These are phyloP conservation scores for Candida stauntonica DNA, from an alignment of 805 yeast species.

Conservation along the genomic window DNA sequence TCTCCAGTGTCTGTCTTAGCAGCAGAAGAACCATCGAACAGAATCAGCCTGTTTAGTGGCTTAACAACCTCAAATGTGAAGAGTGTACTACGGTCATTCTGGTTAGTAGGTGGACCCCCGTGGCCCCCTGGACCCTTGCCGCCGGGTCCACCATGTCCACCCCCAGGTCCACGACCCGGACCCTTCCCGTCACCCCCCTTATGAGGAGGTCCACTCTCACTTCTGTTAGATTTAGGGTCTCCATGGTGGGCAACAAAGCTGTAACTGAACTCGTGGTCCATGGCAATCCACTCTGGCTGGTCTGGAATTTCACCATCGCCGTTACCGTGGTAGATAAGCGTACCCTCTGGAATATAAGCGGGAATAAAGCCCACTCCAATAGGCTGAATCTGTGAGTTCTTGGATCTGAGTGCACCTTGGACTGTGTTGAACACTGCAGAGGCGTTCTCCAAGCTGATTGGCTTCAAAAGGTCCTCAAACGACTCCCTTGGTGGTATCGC, in stretches of 20 bases:
- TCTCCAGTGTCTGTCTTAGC: conserved; percentile 53
- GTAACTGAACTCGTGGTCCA: conserved; percentile 59
- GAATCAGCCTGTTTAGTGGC: conserved; percentile 46
- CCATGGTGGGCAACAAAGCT: conserved; percentile 35
- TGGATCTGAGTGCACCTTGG: conserved; percentile 47
- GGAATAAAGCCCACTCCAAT: conserved; percentile 56
- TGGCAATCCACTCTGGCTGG: conserved; percentile 57
- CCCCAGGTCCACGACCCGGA: not conserved
- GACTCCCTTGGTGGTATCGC: too few species aligned
- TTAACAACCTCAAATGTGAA: conserved; percentile 44
- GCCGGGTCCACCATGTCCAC: conserved; percentile 11
- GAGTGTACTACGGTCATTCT: conserved; percentile 24
- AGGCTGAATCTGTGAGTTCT: conserved; percentile 48
- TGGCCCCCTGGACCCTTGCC: conserved; percentile 1
- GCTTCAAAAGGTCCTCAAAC: too few species aligned
- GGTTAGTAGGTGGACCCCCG: not conserved
- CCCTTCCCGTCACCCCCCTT: too few species aligned
- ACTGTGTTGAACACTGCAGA: conserved; percentile 53
- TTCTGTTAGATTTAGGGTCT: conserved; percentile 10
- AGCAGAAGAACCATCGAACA: conserved; percentile 69
- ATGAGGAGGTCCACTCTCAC: conserved; percentile 4
- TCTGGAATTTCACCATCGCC: conserved; percentile 37
- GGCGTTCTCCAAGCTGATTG: conserved; percentile 41
- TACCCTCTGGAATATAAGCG: conserved; percentile 56
- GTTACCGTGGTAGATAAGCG: conserved; percentile 53